Percentiles rank a stretch among this genome's conserved stretches.
Conservation (phyloP, 2,329 filamentous ascomycete genomes). For the Colletotrichum cereale region DNA sequence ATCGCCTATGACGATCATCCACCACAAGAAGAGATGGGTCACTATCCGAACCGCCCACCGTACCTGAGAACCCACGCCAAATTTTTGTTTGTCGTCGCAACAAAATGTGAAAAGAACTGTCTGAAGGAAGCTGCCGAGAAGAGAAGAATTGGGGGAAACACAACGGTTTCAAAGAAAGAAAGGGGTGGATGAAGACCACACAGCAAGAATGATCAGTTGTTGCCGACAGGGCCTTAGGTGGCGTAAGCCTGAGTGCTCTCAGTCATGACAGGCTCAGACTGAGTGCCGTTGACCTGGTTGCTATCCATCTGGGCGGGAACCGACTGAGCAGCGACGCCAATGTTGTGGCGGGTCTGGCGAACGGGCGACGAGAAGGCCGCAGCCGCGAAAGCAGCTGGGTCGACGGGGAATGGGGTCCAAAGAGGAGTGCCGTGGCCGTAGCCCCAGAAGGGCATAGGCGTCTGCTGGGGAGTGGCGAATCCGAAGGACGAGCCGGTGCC, state of each 20-base stretch:
- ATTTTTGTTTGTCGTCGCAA: conserved; percentile 4
- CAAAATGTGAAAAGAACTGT: conserved; percentile 7
- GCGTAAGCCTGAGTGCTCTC: conserved; percentile 17
- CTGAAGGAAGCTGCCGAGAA: conserved; percentile 10
- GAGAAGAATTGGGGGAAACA: conserved; percentile 7
- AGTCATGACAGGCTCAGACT: conserved; percentile 34
- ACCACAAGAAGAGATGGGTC: conserved; percentile 10
- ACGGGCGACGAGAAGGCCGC: conserved; percentile 30
- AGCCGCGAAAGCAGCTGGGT: conserved; percentile 24
- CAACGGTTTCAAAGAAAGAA: neutral
- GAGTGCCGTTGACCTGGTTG: conserved; percentile 21
- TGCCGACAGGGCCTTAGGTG: neutral
- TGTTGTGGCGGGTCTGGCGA: neutral
- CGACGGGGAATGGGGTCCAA: conserved; percentile 33
- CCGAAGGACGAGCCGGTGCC: conserved; percentile 28
- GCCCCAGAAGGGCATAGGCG: conserved; percentile 34
- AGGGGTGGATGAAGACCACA: neutral
- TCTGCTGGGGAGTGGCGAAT: conserved; percentile 35
- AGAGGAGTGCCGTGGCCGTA: conserved; percentile 37
- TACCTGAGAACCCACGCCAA: conserved; percentile 26
- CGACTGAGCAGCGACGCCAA: neutral
- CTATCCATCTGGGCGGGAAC: neutral
- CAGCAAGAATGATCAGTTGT: neutral
- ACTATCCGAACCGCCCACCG: conserved; percentile 2
- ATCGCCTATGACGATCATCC: conserved; percentile 10